Percentiles rank a stretch among this genome's conserved stretches.
Conservation (phyloP, 441 rosid species). For the Brassica balearica region DNA sequence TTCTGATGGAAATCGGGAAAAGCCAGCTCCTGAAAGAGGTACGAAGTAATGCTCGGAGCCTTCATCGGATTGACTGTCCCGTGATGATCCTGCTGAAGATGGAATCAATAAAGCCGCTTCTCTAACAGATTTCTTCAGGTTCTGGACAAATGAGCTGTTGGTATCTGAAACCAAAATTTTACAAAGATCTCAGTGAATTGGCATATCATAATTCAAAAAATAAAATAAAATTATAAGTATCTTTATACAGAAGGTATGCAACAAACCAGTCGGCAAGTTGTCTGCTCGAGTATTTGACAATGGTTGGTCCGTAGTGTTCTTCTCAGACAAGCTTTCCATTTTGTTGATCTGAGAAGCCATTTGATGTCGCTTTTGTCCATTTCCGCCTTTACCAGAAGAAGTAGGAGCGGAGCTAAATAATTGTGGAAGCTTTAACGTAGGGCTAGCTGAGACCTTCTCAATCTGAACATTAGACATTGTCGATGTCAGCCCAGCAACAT, state of each 20-base stretch:
- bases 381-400: constrained; percentile 86
- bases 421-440: constrained; percentile 92
- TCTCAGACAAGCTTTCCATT: constrained; percentile 69
- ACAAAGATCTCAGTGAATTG: constrained; percentile 5
- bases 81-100: constrained; percentile 69
- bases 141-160: constrained; percentile 66
- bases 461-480: constrained; percentile 76
- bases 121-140: constrained; percentile 91
- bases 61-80: constrained; percentile 78
- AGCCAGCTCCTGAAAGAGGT: constrained; percentile 72
- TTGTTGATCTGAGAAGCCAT: constrained; percentile 63
- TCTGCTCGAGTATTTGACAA: constrained; percentile 56
- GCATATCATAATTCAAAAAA: background rate
- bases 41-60: constrained; percentile 89
- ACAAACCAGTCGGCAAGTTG: constrained; percentile 73
- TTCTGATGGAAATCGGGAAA: constrained; percentile 61
- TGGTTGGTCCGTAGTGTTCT: constrained; percentile 66
- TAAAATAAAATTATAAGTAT: no score
- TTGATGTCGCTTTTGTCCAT: constrained; percentile 73
- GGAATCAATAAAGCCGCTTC: constrained; percentile 82
- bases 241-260: constrained; percentile 25
- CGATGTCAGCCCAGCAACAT: constrained; percentile 74
- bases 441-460: constrained; percentile 79
- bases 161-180: constrained; percentile 60
- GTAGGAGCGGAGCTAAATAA: constrained; percentile 91